Evolutionary conservation across 2,329 filamentous ascomycete species (phyloP), one percentile per base, ranked within the genome.

Genomic region (Trichocomaceae sp.): DNA sequence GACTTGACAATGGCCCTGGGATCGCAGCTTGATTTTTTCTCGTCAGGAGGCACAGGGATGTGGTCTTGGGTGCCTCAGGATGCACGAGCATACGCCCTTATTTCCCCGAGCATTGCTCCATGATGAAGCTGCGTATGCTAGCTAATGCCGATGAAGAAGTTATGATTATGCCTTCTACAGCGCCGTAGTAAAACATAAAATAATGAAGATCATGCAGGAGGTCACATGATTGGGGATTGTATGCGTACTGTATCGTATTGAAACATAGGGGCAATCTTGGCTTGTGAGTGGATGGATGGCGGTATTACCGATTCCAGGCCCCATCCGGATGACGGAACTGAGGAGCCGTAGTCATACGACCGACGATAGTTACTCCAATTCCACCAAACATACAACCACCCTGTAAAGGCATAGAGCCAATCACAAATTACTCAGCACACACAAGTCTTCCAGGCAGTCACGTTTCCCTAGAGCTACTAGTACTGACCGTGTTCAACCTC

Each of bases 21-120:
- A 6, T 57, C 55, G 17, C 55, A 57, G 19, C 47, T 57, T 33
- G 35, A 57, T n/a, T 54, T 47, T 33, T 57, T 26, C 42, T 53
- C 55, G 15, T 22, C 50, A 12, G 26, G 50, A 39, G 55, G 55
- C 31, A 41, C 55, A 12, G 50, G 51, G 20, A 54, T 57, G 50
- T 57, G 55, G 55, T 50, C 55, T 9, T 57, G 55, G 55, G 41
- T 31, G 6, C 35, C 45, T 15, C 45, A 33, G 9, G 50, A 52
- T 23, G 39, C 39, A 31, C 33, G 54, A 17, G n/a, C 45, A 17
- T 56, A 56, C 42, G 17, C 31, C 8, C 6, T 37, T n/a, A 53
- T 41, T 7, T 44, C 42, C 10, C 33, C 45, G 19, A 26, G 51
- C 9, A 53, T 53, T 31, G 45, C 31, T 53, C 51, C 51, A 29